Base-by-base conservation (phyloP, 139 green algal genomes). In the Chlorella vulgaris region DNA sequence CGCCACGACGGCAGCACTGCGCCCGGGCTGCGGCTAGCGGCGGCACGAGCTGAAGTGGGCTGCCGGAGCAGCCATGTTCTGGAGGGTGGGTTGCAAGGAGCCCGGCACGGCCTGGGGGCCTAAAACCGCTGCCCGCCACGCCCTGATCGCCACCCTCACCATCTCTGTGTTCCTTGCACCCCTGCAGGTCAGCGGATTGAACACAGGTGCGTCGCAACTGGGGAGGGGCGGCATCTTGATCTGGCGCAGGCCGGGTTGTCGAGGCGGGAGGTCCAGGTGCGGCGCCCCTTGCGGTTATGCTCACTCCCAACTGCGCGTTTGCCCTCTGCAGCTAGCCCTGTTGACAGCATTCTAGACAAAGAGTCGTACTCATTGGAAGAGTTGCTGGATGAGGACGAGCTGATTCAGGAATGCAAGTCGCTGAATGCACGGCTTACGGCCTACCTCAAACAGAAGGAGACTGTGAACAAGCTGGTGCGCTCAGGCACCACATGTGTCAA, bases 371-470 rank as follows among this genome's bases (percentile, higher is more conserved):
- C 89, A 0, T 78, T 99, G 26, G 95, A 98, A 81, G 95, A 98
- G 80, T 88, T 99, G 51, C 87, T 99, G 29, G 91, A 98, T 38
- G 95, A 99, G 83, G 95, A 98, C 60, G 96, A 98, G 84, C 82
- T 98, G 13, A 94, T 99, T 10, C 96, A 99, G 86, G 94, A 98
- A 78, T 96, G 91, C 92, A 96, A 97, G 78, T 91, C 88, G 1
- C 86, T 98, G 4, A 98, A 98, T 80, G 88, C 85, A 3, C 85
- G 95, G 22, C 89, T 98, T 0, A 88, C 96, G 0, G 85, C 88
- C 18, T 98, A 96, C 77, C 85, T 98, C 31, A 87, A 88, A 29
- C 78, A 94, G 69, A 84, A 85, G 24, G 85, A 89, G 39, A 91
- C 86, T 1, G 90, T 98, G 21, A 85, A 97, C 71, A 86, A 94